A percentile compares a stretch with the other conserved stretches of the same genome.
These are phyloP conservation scores for Solanum sejunctum DNA, from an alignment of 257 asterid species.

Conservation along the genomic window DNA sequence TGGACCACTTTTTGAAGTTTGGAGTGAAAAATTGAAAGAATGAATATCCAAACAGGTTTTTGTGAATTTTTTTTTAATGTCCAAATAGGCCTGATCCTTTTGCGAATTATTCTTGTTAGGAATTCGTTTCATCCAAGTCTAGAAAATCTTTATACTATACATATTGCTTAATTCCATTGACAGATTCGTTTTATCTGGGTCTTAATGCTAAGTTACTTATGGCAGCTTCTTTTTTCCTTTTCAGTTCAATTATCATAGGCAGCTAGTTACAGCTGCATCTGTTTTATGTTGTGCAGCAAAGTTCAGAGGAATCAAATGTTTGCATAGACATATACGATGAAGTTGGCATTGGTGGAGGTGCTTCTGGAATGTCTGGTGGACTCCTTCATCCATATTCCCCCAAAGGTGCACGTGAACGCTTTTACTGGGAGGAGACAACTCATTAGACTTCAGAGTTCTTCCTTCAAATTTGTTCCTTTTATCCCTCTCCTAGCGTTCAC, in stretches of 20 bases:
- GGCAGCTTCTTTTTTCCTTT: background rate
- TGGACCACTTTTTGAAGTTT: background rate
- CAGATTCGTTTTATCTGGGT: background rate
- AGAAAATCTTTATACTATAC: background rate
- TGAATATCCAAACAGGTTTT: background rate
- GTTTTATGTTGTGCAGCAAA: constrained; percentile 29
- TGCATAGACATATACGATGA: constrained; percentile 80
- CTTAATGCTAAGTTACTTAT: background rate
- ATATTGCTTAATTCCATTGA: background rate
- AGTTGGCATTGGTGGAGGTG: constrained; percentile 95
- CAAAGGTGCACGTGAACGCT: constrained; percentile 38
- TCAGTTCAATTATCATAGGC: constrained; percentile 1
- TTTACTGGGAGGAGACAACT: background rate
- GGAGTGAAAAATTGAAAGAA: background rate
- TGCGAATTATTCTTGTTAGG: background rate
- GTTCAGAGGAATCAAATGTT: constrained; percentile 44
- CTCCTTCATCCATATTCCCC: constrained; percentile 97
- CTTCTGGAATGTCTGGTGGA: constrained; percentile 97
- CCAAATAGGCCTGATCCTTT: background rate
- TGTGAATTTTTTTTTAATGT: background rate
- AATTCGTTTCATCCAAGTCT: background rate
- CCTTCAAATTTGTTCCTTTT: background rate
- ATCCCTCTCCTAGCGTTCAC: background rate
- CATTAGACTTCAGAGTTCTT: background rate
- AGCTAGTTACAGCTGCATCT: background rate